Evolutionary conservation across 2,329 filamentous ascomycete species (phyloP), one percentile per base, ranked within the genome.

Genomic region (Cadophora sp.): DNA sequence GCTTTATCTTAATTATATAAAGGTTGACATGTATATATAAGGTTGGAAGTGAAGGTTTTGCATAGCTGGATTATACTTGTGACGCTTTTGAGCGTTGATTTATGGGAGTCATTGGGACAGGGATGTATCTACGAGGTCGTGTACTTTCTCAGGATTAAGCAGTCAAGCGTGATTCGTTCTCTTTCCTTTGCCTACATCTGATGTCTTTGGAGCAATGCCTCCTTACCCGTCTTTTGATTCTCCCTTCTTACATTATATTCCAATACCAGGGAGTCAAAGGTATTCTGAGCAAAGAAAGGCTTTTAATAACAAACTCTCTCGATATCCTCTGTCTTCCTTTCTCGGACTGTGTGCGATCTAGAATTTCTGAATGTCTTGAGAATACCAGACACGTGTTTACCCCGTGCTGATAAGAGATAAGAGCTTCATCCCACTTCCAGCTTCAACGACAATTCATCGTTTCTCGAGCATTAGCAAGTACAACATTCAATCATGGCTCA

Each of bases 171-270:
- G 55, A 56, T 33, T 62, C 8, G 45, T 24, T 61, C 14, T 53
- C 55, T 33, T 61, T 60, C n/a, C 36, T 47, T 41, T 56, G 39
- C 14, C 41, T 56, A n/a, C n/a, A n/a, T n/a, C 27, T 61, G 48
- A 41, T 62, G 60, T 62, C 45, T 68, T 66, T 61, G 65, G 56
- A 43, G 55, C 62, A 53, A 59, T 65, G 60, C 47, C 20, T 18
- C 20, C 33, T 6, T 30, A 30, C 27, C 66, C 58, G 33, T 63
- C 51, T 66, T 41, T 62, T 47, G 62, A 45, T 33, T 66, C 66
- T 70, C 67, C 64, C 71, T 67, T 66, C 64, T 64, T 72, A 59
- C 66, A 68, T 36, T 59, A 55, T 68, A 68, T 45, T 16, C 51
- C 41, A 56, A 64, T 64, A 61, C 48, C 47, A 61, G 55, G 39